A percentile compares a stretch with the other conserved stretches of the same genome.
Evolutionary conservation across 768 basidiomycete genomes (phyloP).

Genomic region (Mycena albidolilacea): DNA sequence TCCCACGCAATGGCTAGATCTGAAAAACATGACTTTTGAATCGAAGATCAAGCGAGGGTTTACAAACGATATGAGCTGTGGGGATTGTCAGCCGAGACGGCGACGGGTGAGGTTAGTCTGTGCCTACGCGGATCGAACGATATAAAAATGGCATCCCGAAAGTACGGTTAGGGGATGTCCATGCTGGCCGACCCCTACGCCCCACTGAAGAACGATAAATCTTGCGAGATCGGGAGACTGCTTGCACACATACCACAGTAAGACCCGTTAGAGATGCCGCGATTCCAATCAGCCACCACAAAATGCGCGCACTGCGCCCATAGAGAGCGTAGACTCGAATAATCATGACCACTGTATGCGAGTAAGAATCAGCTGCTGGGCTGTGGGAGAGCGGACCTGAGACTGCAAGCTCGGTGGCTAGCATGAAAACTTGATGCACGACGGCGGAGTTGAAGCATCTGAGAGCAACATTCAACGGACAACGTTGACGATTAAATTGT

Average conservation of each 20-base stretch:
- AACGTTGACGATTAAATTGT: no score
- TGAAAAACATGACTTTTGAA: neutral
- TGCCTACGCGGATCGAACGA: constrained; percentile 23
- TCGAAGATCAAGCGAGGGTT: no score
- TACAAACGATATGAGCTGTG: constrained; percentile 19
- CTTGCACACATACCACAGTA: constrained; percentile 37
- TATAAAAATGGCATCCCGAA: constrained; percentile 22
- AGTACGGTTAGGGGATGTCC: constrained; percentile 15
- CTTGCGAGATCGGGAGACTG: neutral
- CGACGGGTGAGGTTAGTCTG: neutral
- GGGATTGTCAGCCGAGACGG: neutral
- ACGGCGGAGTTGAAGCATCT: constrained; percentile 47
- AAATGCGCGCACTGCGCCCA: constrained; percentile 43
- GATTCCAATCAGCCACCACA: constrained; percentile 37
- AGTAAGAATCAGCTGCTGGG: neutral
- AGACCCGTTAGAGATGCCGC: constrained; percentile 35
- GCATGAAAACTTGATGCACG: constrained; percentile 48
- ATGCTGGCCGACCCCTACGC: constrained; percentile 20
- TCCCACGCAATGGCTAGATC: constrained; percentile 46
- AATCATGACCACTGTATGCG: constrained; percentile 43
- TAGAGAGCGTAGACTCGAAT: constrained; percentile 54
- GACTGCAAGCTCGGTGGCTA: constrained; percentile 46
- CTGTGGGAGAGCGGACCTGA: neutral
- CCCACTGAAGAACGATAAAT: constrained; percentile 30
- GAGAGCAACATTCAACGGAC: neutral